Evolutionary conservation across 345 rosid genomes (phyloP).

Genomic region (Populus nigra): DNA sequence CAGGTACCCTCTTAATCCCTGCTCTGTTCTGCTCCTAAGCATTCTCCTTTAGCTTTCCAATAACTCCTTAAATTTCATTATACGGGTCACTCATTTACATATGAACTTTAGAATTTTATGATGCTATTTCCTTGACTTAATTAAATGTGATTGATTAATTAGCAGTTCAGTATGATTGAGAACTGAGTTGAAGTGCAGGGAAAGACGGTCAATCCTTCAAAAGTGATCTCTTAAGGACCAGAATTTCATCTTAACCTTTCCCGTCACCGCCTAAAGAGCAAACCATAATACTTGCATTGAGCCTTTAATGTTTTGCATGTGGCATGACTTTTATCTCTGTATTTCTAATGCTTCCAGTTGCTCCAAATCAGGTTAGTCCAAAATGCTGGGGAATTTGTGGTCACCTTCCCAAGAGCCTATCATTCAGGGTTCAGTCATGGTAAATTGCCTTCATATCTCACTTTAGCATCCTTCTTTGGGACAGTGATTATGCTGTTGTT

Average conservation of each 20-base stretch:
- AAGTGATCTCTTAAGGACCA: neutral
- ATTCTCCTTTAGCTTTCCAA: conserved; percentile 10
- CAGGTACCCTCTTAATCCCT: conserved; percentile 52
- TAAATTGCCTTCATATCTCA: conserved; percentile 23
- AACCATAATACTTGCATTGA: neutral
- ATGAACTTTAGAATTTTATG: neutral
- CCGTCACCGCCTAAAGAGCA: neutral
- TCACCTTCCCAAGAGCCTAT: conserved; percentile 98
- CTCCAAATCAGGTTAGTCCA: conserved; percentile 27
- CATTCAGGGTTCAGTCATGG: conserved; percentile 99
- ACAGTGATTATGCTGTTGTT: neutral
- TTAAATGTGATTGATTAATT: neutral
- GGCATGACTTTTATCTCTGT: neutral
- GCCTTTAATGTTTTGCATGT: neutral
- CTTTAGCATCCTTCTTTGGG: neutral
- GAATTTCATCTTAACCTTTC: neutral
- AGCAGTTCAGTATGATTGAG: neutral
- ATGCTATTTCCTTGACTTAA: neutral
- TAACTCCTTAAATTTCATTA: conserved; percentile 4
- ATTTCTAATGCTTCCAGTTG: neutral
- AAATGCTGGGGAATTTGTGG: conserved; percentile 63
- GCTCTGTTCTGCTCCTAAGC: conserved; percentile 19
- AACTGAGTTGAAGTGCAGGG: neutral
- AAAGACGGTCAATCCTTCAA: neutral
- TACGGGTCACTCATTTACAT: neutral